These are phyloP conservation scores for Fusarium tjaetaba DNA, from an alignment of 2,329 filamentous ascomycete species.

Conservation along the genomic window DNA sequence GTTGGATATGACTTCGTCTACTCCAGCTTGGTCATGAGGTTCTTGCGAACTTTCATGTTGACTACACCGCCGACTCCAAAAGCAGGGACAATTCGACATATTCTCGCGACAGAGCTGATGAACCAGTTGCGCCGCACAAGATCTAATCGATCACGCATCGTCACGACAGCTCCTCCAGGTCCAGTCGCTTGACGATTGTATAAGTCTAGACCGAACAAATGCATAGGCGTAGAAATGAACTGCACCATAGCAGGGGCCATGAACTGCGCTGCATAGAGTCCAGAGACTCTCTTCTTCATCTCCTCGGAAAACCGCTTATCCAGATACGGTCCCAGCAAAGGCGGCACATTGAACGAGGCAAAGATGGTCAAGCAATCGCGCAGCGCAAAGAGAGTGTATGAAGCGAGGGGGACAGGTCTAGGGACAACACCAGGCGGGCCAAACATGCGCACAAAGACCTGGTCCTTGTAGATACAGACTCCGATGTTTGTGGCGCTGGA, in stretches of 20 bases:
- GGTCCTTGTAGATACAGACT: slow-evolving; percentile 90
- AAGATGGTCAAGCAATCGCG: slow-evolving; percentile 92
- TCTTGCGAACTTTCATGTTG: slow-evolving; percentile 75
- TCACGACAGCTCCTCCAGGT: slow-evolving; percentile 41
- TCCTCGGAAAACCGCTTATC: slow-evolving; percentile 64
- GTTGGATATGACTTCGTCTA: slow-evolving; percentile 21
- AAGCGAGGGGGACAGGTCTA: slow-evolving; percentile 72
- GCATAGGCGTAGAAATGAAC: slow-evolving; percentile 81
- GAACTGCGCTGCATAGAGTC: slow-evolving; percentile 79
- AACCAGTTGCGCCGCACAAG: slow-evolving; percentile 80
- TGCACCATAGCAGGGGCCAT: slow-evolving; percentile 82
- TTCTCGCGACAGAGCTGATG: slow-evolving; percentile 76
- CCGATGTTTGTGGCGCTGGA: slow-evolving; percentile 85
- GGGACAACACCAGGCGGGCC: slow-evolving; percentile 65
- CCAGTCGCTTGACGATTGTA: slow-evolving; percentile 73
- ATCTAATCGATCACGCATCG: slow-evolving; percentile 68
- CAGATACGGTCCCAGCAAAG: slow-evolving; percentile 77
- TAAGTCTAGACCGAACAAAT: slow-evolving; percentile 84
- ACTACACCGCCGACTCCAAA: slow-evolving; percentile 91
- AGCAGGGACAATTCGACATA: slow-evolving; percentile 87
- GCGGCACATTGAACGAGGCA: slow-evolving; percentile 89
- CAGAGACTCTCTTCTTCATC: slow-evolving; percentile 55
- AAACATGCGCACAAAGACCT: slow-evolving; percentile 84
- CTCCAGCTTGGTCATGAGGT: slow-evolving; percentile 71
- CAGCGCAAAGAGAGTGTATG: slow-evolving; percentile 81